A percentile compares a stretch with the other conserved stretches of the same genome.
phyloP scores from a whole-genome alignment of 805 yeast genomes.

The Wickerhamiella domercqiae region DNA sequence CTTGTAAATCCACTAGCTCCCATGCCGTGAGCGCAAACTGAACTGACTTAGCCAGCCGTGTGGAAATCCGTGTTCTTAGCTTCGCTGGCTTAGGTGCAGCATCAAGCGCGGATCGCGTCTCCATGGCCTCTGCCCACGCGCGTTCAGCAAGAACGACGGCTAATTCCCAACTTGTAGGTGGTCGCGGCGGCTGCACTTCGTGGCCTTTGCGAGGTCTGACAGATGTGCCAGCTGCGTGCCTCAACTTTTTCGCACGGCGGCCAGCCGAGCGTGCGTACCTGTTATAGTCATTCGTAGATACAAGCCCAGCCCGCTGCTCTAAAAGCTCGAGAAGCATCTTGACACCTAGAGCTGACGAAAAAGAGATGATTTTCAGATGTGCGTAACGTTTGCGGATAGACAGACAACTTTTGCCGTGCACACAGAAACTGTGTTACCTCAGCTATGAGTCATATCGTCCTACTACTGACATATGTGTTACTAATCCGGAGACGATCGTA shows the following conservation, averaged over 20 bases:
- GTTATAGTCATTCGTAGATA: conserved; percentile 51
- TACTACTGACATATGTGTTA: too few relatives aligned
- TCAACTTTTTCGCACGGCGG: conserved; percentile 44
- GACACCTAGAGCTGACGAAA: not conserved
- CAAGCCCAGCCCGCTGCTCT: conserved; percentile 25
- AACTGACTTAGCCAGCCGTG: conserved; percentile 55
- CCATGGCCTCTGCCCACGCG: conserved; percentile 54
- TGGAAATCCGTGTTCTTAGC: conserved; percentile 31
- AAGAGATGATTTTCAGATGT: too few relatives aligned
- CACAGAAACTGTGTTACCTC: too few relatives aligned
- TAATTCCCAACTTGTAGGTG: conserved; percentile 37
- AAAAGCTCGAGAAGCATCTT: conserved; percentile 11
- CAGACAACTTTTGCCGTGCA: too few relatives aligned
- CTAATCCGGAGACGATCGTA: too few relatives aligned
- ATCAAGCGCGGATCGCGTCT: conserved; percentile 40
- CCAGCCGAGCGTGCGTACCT: conserved; percentile 52
- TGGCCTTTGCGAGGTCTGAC: conserved; percentile 48
- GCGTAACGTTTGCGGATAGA: too few relatives aligned
- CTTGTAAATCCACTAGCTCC: conserved; percentile 2
- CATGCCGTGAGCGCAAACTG: conserved; percentile 30
- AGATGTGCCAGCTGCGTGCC: conserved; percentile 47
- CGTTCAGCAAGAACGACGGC: conserved; percentile 63
- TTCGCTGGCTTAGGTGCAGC: conserved; percentile 31
- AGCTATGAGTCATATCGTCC: too few relatives aligned
- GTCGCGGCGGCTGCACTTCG: conserved; percentile 26